These are phyloP conservation scores for Paraconiothyrium brasiliense DNA, from an alignment of 2,329 filamentous ascomycete genomes.

Conservation along the genomic window DNA sequence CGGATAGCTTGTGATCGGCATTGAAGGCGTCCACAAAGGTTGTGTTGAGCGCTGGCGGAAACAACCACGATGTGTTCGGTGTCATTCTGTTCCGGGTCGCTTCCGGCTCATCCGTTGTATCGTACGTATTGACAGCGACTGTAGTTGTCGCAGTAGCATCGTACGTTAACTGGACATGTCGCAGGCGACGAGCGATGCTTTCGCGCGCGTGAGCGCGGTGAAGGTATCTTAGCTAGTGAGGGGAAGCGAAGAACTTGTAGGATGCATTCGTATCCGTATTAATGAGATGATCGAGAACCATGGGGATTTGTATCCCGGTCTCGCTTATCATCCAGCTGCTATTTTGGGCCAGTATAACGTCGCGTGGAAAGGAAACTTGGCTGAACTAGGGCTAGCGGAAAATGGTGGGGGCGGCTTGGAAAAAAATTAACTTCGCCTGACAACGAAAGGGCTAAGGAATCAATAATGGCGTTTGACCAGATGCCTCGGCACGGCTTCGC, in stretches of 20 bases:
- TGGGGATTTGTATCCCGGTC: conserved; percentile 10
- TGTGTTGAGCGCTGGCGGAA: conserved; percentile 11
- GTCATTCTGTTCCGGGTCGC: conserved; percentile 1
- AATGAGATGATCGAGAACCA: conserved; percentile 8
- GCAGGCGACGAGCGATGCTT: neutral
- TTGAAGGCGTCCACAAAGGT: conserved; percentile 6
- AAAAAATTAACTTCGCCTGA: neutral
- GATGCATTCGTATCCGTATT: conserved; percentile 12
- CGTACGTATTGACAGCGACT: conserved; percentile 1
- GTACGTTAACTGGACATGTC: conserved; percentile 2
- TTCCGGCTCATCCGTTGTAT: conserved; percentile 1
- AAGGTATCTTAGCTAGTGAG: neutral
- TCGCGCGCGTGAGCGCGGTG: neutral
- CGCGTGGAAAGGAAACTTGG: neutral
- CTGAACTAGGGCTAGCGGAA: conserved; percentile 2
- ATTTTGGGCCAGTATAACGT: conserved; percentile 1
- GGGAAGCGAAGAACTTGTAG: neutral
- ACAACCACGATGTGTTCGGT: conserved; percentile 8
- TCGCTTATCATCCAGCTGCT: conserved; percentile 13
- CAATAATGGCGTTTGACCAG: neutral
- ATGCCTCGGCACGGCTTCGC: neutral
- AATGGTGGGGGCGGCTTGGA: neutral
- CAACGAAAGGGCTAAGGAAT: neutral
- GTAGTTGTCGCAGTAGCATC: conserved; percentile 9
- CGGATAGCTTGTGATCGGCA: neutral